Percentiles rank a stretch among this genome's conserved stretches.
These are phyloP conservation scores for Trichoderma sp. DNA, from an alignment of 2,329 filamentous ascomycete genomes.

Conservation along the genomic window DNA sequence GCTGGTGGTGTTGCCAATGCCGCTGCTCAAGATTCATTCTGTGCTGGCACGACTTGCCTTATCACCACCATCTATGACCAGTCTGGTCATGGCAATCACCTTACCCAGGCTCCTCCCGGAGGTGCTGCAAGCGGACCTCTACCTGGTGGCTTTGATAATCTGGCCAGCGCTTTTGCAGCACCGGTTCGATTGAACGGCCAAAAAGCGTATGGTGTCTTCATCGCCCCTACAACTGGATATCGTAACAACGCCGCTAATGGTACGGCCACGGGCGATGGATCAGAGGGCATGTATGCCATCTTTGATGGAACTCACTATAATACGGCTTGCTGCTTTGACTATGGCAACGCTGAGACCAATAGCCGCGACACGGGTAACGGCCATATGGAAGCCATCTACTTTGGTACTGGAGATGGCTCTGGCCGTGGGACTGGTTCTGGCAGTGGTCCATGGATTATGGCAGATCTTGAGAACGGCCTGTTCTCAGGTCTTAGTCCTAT, in stretches of 20 bases:
- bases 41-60: slow-evolving; percentile 5
- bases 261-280: not conserved
- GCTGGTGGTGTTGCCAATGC: slow-evolving; percentile 10
- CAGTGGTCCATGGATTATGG: slow-evolving; percentile 7
- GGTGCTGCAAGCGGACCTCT: not conserved
- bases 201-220: slow-evolving; percentile 16
- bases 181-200: slow-evolving; percentile 5
- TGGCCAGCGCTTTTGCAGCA: not conserved
- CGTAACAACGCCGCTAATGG: not conserved
- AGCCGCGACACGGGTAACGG: slow-evolving; percentile 2
- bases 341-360: slow-evolving; percentile 9
- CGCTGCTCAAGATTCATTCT: slow-evolving; percentile 13
- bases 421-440: not conserved
- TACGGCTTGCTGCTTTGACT: slow-evolving; percentile 2
- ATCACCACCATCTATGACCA: slow-evolving; percentile 13
- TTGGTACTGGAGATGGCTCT: not conserved
- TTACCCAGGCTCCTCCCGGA: not conserved
- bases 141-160: not conserved
- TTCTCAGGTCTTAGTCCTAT: not conserved
- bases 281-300: not conserved
- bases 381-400: slow-evolving; percentile 16
- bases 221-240: slow-evolving; percentile 1
- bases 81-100: slow-evolving; percentile 3
- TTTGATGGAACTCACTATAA: slow-evolving; percentile 9
- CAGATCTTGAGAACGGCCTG: slow-evolving; percentile 2